phyloP scores from a whole-genome alignment of 768 basidiomycete species.

The Suillus americanus region DNA sequence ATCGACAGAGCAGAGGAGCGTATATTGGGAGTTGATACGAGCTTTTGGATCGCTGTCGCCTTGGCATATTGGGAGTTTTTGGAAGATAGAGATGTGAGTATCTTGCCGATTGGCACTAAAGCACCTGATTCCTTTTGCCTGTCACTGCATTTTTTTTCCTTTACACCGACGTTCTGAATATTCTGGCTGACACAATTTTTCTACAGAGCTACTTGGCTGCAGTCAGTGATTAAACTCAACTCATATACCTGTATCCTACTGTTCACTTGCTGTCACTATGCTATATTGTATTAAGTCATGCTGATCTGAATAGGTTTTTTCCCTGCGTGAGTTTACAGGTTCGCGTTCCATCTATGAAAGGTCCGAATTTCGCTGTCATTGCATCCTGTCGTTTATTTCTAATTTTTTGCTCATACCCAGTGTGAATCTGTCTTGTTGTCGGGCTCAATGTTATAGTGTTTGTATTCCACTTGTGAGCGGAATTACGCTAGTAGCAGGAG shows the following conservation, averaged over 20 bases:
- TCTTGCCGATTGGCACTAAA: neutral
- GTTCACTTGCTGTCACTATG: neutral
- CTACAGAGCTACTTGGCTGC: neutral
- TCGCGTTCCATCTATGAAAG: neutral
- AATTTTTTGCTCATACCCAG: neutral
- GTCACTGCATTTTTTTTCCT: neutral
- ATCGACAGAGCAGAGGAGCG: slow-evolving; percentile 56
- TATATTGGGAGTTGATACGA: slow-evolving; percentile 66
- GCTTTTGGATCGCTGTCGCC: slow-evolving; percentile 76
- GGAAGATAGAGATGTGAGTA: slow-evolving; percentile 71
- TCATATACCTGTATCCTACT: neutral
- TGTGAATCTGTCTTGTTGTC: neutral
- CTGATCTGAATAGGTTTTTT: neutral
- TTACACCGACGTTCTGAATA: neutral
- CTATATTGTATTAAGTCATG: neutral
- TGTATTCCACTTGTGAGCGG: neutral
- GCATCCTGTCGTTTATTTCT: neutral
- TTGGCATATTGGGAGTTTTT: slow-evolving; percentile 78
- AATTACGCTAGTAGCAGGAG: neutral
- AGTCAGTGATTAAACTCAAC: neutral
- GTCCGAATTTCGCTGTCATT: neutral
- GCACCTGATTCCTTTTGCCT: neutral
- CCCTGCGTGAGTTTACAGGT: neutral
- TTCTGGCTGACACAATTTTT: neutral
- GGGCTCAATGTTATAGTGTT: neutral